These are phyloP conservation scores for Paecilomyces sp. DNA, from an alignment of 2,329 filamentous ascomycete genomes.

Conservation along the genomic window DNA sequence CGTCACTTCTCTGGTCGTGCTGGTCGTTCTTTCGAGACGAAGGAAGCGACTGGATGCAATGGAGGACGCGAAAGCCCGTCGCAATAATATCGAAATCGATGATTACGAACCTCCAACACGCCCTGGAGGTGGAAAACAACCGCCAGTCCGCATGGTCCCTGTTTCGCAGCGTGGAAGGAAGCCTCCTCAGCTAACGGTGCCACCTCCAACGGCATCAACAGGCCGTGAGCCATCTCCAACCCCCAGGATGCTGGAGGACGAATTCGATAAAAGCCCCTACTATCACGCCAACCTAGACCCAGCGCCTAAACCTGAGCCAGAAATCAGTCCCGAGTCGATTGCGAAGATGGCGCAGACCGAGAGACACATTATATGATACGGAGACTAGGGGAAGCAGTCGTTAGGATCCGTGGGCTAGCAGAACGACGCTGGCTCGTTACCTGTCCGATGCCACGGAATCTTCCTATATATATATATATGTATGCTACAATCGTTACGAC, in stretches of 20 bases:
- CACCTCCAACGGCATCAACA: not conserved
- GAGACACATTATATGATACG: not conserved
- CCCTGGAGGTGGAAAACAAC: not conserved
- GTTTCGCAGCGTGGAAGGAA: not conserved
- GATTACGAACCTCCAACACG: constrained; percentile 5
- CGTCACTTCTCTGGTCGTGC: not conserved
- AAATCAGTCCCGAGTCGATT: not conserved
- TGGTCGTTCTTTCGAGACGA: constrained; percentile 6
- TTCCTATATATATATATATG: not conserved
- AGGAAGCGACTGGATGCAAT: constrained; percentile 1
- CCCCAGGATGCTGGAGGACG: not conserved
- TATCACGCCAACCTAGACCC: not conserved
- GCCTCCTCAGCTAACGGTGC: not conserved
- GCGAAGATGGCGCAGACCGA: not conserved
- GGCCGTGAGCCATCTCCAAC: not conserved
- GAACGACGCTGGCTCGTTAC: not conserved
- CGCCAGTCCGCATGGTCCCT: not conserved
- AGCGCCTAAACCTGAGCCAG: not conserved
- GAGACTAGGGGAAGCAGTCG: not conserved
- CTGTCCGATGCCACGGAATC: not conserved
- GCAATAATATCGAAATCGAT: constrained; percentile 7
- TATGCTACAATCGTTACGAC: not conserved
- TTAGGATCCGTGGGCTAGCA: not conserved
- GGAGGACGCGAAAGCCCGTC: constrained; percentile 6
- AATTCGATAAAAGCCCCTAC: not conserved